Base-by-base conservation (phyloP, 2,329 filamentous ascomycete genomes). In the Calonectria hawksworthii region DNA sequence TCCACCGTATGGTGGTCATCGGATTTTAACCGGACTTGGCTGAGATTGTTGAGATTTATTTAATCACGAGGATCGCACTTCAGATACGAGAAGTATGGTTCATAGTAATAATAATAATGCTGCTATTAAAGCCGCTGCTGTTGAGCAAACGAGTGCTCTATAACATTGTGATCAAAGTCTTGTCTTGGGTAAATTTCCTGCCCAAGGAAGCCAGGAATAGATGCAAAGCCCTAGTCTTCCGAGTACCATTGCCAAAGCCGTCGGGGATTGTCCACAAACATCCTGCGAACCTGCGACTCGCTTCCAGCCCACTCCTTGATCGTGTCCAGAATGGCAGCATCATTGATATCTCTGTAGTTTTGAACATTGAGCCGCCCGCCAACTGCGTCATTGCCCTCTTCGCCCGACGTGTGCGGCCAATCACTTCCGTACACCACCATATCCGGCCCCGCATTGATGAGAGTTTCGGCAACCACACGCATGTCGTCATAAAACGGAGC, bases 171-270 rank as follows among this genome's bases (percentile, higher is more conserved):
- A 47, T 47, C 13, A 1, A 47, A 13, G n/a, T 3, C 9, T 13
- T 11, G n/a, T 47, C 44, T 47, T 47, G 21, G 10, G 23, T 47
- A 23, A n/a, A n/a, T 0, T 47, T 23, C 44, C 44, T 13, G 11
- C 21, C 10, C 9, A 47, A n/a, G 2, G 3, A n/a, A 23, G 23
- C 6, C 9, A 47, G 44, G 13, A 13, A 23, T 13, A 3, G 0
- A 13, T 13, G 7, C 9, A 56, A 16, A 7, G 14, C 11, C 9
- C 41, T 13, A 63, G 16, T 44, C 28, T 18, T 44, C 38, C n/a
- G 23, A 65, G n/a, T 65, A 65, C 61, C 61, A 65, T 34, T 65
- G 61, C 61, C 61, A 65, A 10, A 65, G 36, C 18, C 41, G 61
- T 65, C 61, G 61, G 8, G 61, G 61, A 10, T 50, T 65, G 44